Evolutionary conservation across 805 yeast genomes (phyloP).

Genomic region (Cyberlindnera samutprakarnensis): DNA sequence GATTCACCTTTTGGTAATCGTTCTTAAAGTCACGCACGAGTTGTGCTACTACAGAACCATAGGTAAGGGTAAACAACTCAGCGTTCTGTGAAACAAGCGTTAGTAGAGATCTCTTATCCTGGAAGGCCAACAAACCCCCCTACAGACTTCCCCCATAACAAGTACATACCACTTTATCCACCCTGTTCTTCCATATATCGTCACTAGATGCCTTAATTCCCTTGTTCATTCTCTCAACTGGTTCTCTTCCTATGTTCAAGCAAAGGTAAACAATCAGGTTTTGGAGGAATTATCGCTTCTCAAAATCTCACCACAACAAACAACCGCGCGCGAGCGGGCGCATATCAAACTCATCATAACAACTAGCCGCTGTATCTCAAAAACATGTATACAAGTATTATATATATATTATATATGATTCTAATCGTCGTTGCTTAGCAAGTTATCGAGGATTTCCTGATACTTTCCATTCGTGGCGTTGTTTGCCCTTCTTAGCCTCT

Average conservation of each 20-base stretch:
- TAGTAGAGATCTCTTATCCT: neutral
- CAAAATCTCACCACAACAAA: too few relatives aligned
- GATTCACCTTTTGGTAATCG: constrained; percentile 73
- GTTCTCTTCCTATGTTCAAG: neutral
- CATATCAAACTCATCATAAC: too few relatives aligned
- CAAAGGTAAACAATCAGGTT: too few relatives aligned
- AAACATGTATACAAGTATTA: too few relatives aligned
- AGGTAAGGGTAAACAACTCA: constrained; percentile 89
- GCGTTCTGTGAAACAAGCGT: constrained; percentile 46
- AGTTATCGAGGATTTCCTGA: constrained; percentile 53
- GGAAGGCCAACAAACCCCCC: neutral
- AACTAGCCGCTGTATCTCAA: too few relatives aligned
- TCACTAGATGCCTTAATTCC: constrained; percentile 55
- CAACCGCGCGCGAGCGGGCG: too few relatives aligned
- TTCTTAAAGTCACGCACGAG: constrained; percentile 74
- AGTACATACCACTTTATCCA: constrained; percentile 72
- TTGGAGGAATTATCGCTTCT: too few relatives aligned
- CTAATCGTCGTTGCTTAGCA: too few relatives aligned
- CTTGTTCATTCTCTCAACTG: constrained; percentile 26
- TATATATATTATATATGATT: too few relatives aligned
- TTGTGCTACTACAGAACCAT: constrained; percentile 91
- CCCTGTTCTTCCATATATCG: constrained; percentile 84
- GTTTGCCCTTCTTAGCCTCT: constrained; percentile 61
- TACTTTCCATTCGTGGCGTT: constrained; percentile 74
- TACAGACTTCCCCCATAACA: too few relatives aligned